Percentiles rank a stretch among this genome's conserved stretches.
Evolutionary conservation across 139 green algal genomes (phyloP).

Genomic region (Chara braunii): DNA sequence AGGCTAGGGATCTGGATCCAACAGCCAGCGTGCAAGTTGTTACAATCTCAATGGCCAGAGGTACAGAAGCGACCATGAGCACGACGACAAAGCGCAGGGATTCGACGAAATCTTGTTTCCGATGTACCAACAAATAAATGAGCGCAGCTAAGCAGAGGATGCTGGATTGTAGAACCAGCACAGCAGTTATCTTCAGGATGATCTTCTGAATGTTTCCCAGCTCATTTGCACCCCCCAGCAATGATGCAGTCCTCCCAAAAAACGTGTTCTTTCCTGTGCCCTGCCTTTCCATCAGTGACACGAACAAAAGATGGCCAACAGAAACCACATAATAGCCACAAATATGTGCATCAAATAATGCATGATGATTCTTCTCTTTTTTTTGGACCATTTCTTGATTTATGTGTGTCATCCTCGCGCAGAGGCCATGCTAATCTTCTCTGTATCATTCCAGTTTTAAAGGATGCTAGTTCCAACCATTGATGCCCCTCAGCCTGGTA

Average conservation of each 20-base stretch:
- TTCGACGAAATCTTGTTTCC: conserved; percentile 38
- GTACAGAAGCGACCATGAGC: conserved; percentile 64
- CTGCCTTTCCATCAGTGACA: no score
- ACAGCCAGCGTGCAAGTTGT: conserved; percentile 71
- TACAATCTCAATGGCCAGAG: conserved; percentile 66
- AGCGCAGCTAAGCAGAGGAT: conserved; percentile 20
- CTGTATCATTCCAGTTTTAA: no score
- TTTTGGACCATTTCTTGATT: no score
- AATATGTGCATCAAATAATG: no score
- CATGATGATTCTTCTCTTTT: no score
- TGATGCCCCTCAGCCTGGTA: no score
- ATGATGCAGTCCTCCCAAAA: conserved; percentile 75
- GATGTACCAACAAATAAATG: conserved; percentile 10
- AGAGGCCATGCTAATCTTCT: no score
- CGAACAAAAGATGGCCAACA: no score
- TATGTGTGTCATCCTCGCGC: no score
- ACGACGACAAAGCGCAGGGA: conserved; percentile 67
- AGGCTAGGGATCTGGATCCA: conserved; percentile 62
- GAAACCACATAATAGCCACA: no score
- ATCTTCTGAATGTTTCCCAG: conserved; percentile 69
- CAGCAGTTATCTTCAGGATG: conserved; percentile 49
- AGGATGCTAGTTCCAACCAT: no score
- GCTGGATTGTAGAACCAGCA: conserved; percentile 40
- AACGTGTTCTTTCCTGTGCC: conserved; percentile 73
- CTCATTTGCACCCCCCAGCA: conserved; percentile 65